Conservation (phyloP, 2,329 filamentous ascomycete genomes). For the Scedosporium minutisporum region DNA sequence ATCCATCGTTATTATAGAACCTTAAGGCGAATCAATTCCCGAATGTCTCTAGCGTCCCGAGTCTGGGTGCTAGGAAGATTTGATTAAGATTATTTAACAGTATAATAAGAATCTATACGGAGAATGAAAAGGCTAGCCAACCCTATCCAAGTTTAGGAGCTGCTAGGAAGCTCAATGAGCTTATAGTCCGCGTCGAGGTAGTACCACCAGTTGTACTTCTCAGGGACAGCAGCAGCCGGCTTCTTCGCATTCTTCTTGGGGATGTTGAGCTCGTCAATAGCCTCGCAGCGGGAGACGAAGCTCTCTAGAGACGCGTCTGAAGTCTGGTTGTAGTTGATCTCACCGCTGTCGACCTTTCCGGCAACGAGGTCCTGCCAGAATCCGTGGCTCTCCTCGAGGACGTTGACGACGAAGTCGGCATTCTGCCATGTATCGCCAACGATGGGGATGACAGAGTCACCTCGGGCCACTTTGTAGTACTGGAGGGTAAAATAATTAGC, state of each 20-base stretch:
- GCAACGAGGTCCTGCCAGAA: conserved; percentile 29
- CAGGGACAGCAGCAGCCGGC: conserved; percentile 19
- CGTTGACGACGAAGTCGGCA: conserved; percentile 19
- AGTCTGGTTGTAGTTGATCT: conserved; percentile 33
- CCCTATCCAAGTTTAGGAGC: background rate
- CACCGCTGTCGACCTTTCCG: conserved; percentile 23
- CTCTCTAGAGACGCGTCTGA: conserved; percentile 19
- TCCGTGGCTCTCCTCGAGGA: conserved; percentile 25
- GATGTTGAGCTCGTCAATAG: conserved; percentile 21
- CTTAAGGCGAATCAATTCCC: no score
- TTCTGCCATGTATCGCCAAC: conserved; percentile 26
- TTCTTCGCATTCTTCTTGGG: conserved; percentile 19
- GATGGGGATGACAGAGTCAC: conserved; percentile 25
- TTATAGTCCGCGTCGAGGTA: conserved; percentile 24
- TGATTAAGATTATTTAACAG: no score
- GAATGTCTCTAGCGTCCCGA: no score
- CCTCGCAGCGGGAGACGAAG: conserved; percentile 21
- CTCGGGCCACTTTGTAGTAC: conserved; percentile 31
- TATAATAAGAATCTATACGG: no score
- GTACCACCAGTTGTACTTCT: conserved; percentile 26
- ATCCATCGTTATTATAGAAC: no score
- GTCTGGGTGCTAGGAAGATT: no score
- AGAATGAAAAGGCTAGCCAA: no score
- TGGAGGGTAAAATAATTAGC: conserved; percentile 8
- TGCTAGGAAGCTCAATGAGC: conserved; percentile 17